Evolutionary conservation across 441 rosid species (phyloP), one percentile per base, ranked within the genome.

Genomic region (Adansonia rubrostipa): DNA sequence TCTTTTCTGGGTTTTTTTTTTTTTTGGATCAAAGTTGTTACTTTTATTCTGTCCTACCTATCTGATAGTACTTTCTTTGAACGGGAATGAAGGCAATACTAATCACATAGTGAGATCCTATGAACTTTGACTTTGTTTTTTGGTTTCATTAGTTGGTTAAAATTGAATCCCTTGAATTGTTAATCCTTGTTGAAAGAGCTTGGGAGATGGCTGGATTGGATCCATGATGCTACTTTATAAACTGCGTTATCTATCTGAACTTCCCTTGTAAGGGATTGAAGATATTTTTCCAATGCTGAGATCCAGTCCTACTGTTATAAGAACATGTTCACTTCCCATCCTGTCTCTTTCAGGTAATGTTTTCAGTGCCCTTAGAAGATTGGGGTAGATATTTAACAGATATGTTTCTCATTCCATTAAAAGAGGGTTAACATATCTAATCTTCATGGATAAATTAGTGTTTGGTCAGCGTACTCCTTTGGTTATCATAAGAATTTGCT

Each of bases 31-130:
- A 9, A 58, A 84, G 89, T 82, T 86, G 80, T 70, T 87, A 81
- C 62, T 51, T 51, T 13, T 51, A 51, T 51, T 51, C 89, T 87
- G 87, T 87, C 87, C 82, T 86, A 86, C 84, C 89, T 88, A 71
- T 78, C 90, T 90, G 68, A 60, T 19, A 14, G 81, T 80, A 80
- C 71, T 20, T 71, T 81, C 80, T 82, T 70, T 73, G 9, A 0
- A 54, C 36, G 82, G 86, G 79, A 68, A 76, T 82, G 93, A 82
- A 83, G 87, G 82, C 61, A 33, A 67, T 9, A 73, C 56, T 36
- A 5, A 19, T 53, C 7, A 4, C 15, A 76, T 45, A 9, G 86
- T 85, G 86, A 84, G 89, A 85, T 85, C 83, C 83, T 9, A 14
- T 19, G 62, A 10, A 6, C 20, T n/a, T 1, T 78, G 40, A 72